These are phyloP conservation scores for Apiotrichum veenhuisii DNA, from an alignment of 1,284 basidiomycete species.

Conservation along the genomic window DNA sequence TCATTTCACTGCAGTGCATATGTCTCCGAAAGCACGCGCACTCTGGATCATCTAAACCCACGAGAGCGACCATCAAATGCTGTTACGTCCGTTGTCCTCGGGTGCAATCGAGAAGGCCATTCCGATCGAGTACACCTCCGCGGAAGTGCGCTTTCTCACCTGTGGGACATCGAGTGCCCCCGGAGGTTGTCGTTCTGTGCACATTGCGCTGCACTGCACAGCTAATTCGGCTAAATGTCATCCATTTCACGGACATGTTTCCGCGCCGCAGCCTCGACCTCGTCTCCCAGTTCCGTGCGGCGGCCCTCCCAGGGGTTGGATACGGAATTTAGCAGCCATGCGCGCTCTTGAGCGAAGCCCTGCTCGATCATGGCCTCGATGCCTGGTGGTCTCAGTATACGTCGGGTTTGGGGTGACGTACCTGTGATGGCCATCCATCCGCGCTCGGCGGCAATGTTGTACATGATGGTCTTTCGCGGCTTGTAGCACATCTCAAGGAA, in stretches of 20 bases:
- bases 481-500: conserved; percentile 50
- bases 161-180: too few relatives aligned
- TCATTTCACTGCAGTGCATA: too few relatives aligned
- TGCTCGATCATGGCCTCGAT: conserved; percentile 48
- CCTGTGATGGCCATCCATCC: conserved; percentile 38
- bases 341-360: conserved; percentile 43
- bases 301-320: conserved; percentile 1
- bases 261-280: conserved; percentile 11
- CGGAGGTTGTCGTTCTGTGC: too few relatives aligned
- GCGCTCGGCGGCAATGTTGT: conserved; percentile 24
- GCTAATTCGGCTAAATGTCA: conserved; percentile 1
- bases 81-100: too few relatives aligned
- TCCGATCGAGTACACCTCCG: too few relatives aligned
- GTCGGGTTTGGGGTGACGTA: too few relatives aligned
- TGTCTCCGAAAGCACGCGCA: too few relatives aligned
- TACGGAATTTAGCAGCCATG: conserved; percentile 18
- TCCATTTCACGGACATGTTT: conserved; percentile 9
- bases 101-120: too few relatives aligned
- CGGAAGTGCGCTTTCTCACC: too few relatives aligned
- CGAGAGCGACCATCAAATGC: too few relatives aligned
- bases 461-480: conserved; percentile 40
- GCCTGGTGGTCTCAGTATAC: background rate
- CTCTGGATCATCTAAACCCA: too few relatives aligned
- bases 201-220: too few relatives aligned
- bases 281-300: background rate